Percentiles rank a stretch among this genome's conserved stretches.
These are phyloP conservation scores for Tilletiaria anomala DNA, from an alignment of 1,284 basidiomycete species.

Conservation along the genomic window DNA sequence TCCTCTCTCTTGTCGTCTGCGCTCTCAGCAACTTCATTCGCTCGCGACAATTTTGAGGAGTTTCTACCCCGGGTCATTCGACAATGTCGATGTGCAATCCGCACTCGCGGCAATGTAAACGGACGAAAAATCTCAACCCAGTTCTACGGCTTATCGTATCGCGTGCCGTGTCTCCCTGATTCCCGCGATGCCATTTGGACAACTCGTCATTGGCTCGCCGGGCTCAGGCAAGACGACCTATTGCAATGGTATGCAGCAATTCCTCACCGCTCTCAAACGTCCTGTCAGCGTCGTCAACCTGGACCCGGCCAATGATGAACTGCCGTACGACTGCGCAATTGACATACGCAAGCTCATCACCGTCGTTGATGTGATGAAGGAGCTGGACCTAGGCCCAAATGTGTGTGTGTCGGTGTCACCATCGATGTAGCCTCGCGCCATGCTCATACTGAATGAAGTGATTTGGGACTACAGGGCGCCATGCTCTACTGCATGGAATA, in stretches of 20 bases:
- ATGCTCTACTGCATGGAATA: conserved; percentile 98
- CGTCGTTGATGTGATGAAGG: conserved; percentile 72
- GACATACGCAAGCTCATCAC: conserved; percentile 76
- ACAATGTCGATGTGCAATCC: no score
- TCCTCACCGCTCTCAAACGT: conserved; percentile 69
- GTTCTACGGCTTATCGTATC: no score
- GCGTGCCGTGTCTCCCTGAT: no score
- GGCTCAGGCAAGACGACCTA: conserved; percentile 36
- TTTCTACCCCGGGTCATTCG: no score
- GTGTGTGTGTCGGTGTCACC: neutral
- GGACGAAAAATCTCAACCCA: no score
- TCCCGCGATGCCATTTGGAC: conserved; percentile 18
- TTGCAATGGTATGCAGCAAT: conserved; percentile 40
- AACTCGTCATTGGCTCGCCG: conserved; percentile 26
- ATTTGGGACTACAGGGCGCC: conserved; percentile 48
- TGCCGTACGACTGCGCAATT: conserved; percentile 80
- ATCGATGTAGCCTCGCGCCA: neutral
- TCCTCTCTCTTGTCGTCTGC: no score
- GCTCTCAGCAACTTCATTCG: no score
- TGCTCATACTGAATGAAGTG: neutral
- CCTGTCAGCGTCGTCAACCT: conserved; percentile 84
- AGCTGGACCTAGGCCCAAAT: conserved; percentile 78
- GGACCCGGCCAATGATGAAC: conserved; percentile 80
- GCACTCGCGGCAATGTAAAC: no score
- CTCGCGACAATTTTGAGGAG: no score